phyloP scores from a whole-genome alignment of 2,329 filamentous ascomycete genomes.

The Cyclaneusma minus region DNA sequence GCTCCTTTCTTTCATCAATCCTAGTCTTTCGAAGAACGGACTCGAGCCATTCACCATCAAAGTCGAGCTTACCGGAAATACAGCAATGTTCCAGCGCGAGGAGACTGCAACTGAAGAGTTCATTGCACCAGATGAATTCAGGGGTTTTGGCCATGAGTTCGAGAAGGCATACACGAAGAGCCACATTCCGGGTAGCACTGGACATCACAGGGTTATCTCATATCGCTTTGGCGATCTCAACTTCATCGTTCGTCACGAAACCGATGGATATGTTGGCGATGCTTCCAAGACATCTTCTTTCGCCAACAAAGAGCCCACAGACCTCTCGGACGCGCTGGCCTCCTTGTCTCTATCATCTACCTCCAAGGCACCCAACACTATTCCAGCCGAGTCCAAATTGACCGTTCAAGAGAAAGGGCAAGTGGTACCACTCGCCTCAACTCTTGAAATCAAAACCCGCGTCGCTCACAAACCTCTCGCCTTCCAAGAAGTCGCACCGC shows the following conservation, averaged over 20 bases:
- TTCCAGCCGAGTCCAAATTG: slow-evolving; percentile 13
- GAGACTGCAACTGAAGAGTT: slow-evolving; percentile 16
- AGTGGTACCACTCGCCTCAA: slow-evolving; percentile 19
- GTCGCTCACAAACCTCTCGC: slow-evolving; percentile 18
- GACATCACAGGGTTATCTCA: slow-evolving; percentile 28
- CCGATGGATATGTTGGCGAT: slow-evolving; percentile 23
- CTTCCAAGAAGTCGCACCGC: slow-evolving; percentile 21
- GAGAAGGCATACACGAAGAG: slow-evolving; percentile 26
- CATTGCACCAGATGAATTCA: slow-evolving; percentile 21
- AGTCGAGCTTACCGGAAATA: slow-evolving; percentile 22
- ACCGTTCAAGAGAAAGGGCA: slow-evolving; percentile 18
- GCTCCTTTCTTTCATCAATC: slow-evolving; percentile 27
- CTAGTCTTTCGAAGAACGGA: slow-evolving; percentile 9
- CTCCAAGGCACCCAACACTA: slow-evolving; percentile 1
- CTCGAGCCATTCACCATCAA: slow-evolving; percentile 24
- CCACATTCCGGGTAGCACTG: slow-evolving; percentile 21
- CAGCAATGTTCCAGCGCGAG: slow-evolving; percentile 22
- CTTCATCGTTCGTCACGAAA: slow-evolving; percentile 26
- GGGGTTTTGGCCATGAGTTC: slow-evolving; percentile 27
- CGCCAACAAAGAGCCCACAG: slow-evolving; percentile 4
- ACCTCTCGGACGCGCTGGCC: slow-evolving; percentile 12
- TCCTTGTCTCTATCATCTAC: slow-evolving; percentile 13
- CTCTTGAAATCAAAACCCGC: slow-evolving; percentile 29
- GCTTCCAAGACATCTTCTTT: slow-evolving; percentile 2
- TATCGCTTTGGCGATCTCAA: slow-evolving; percentile 26